These are phyloP conservation scores for Stentor coeruleus DNA, from an alignment of 73 alveolate species.

Conservation along the genomic window DNA sequence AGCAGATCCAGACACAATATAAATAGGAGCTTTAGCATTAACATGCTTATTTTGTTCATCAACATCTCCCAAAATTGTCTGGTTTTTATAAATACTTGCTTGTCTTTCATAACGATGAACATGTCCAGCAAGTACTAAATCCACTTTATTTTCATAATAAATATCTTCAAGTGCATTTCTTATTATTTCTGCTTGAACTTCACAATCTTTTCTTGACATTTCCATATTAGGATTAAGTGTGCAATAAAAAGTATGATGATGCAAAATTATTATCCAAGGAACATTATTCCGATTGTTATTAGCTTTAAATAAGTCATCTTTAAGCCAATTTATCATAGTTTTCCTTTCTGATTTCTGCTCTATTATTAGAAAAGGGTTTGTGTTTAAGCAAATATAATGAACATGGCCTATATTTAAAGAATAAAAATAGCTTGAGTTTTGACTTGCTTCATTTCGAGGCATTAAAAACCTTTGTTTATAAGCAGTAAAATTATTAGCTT, in stretches of 20 bases:
- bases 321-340: background rate
- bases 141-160: background rate
- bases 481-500: background rate
- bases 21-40: background rate
- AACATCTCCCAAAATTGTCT: background rate
- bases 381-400: background rate
- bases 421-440: background rate
- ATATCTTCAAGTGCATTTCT: background rate
- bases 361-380: background rate
- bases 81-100: background rate
- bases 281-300: background rate
- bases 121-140: background rate
- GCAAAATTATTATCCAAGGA: background rate
- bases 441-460: background rate
- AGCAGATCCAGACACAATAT: constrained; percentile 5
- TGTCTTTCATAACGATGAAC: background rate
- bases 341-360: background rate
- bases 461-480: background rate
- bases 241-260: background rate
- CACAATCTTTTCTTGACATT: background rate
- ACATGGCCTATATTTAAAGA: constrained; percentile 13
- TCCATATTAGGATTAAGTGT: background rate
- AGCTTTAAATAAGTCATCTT: background rate
- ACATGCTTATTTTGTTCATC: background rate
- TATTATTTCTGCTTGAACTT: background rate